Evolutionary conservation across 306 rosid genomes (phyloP).

Genomic region (Sindora glabra): DNA sequence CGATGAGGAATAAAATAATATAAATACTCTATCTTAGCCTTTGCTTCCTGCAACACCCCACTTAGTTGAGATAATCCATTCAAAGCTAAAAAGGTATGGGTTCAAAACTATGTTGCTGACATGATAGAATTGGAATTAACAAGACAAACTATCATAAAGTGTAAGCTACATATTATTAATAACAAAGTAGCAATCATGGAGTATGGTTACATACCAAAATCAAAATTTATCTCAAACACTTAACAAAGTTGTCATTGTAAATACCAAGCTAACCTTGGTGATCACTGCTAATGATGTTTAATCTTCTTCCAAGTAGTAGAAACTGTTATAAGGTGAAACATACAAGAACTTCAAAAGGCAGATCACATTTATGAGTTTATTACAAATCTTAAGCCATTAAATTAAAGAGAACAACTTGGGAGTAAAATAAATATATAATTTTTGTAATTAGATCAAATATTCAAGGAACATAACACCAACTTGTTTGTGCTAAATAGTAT

Average conservation of each 20-base stretch:
- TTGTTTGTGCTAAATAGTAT: too few species aligned
- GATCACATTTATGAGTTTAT: too few species aligned
- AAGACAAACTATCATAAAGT: conserved; percentile 14
- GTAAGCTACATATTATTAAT: neutral
- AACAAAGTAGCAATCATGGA: neutral
- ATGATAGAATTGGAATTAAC: conserved; percentile 6
- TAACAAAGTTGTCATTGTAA: neutral
- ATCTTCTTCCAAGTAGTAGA: conserved; percentile 20
- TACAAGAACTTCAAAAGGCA: neutral
- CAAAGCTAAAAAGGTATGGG: too few species aligned
- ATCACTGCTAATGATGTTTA: neutral
- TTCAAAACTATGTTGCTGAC: conserved; percentile 7
- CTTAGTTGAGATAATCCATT: too few species aligned
- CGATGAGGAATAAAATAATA: neutral
- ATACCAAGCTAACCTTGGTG: conserved; percentile 12
- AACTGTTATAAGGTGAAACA: conserved; percentile 1
- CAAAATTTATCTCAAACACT: neutral
- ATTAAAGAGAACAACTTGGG: too few species aligned
- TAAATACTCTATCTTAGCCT: too few species aligned
- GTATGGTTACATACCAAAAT: neutral
- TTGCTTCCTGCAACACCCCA: too few species aligned
- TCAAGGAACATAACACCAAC: too few species aligned
- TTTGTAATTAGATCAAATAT: too few species aligned
- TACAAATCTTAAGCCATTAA: too few species aligned
- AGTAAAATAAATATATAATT: too few species aligned